phyloP scores from a whole-genome alignment of 1,284 basidiomycete genomes.

The Pterulicium gracile region DNA sequence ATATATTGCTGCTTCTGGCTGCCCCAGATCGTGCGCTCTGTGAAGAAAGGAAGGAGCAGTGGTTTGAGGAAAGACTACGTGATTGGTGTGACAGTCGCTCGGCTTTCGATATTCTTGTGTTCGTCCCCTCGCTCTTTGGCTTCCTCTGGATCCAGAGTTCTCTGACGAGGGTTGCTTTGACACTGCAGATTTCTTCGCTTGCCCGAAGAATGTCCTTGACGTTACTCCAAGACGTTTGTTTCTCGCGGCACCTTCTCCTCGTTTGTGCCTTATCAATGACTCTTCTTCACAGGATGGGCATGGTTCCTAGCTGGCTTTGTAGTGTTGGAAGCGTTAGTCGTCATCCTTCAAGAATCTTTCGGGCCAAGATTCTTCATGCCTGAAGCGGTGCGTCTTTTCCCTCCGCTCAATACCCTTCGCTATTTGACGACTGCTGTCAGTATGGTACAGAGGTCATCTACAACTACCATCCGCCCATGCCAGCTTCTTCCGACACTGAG shows the following conservation, averaged over 20 bases:
- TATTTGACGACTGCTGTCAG: conserved; percentile 27
- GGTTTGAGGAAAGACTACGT: conserved; percentile 64
- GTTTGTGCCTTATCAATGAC: conserved; percentile 4
- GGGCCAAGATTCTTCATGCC: conserved; percentile 81
- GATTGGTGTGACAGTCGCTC: conserved; percentile 65
- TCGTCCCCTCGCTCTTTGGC: no score
- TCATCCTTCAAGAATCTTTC: conserved; percentile 67
- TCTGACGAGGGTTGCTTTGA: no score
- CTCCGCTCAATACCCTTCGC: conserved; percentile 1
- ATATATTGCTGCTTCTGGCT: conserved; percentile 76
- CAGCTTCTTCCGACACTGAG: conserved; percentile 56
- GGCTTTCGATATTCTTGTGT: conserved; percentile 71
- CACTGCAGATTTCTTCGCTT: conserved; percentile 74
- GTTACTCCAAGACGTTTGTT: conserved; percentile 53
- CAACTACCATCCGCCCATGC: conserved; percentile 77
- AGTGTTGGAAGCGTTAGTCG: conserved; percentile 47
- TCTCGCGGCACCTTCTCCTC: conserved; percentile 4
- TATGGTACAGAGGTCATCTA: conserved; percentile 55
- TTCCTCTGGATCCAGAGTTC: no score
- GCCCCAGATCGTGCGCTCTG: conserved; percentile 76
- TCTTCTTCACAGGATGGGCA: conserved; percentile 47
- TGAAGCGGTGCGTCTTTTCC: conserved; percentile 32
- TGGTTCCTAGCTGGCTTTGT: conserved; percentile 55
- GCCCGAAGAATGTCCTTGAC: conserved; percentile 80
- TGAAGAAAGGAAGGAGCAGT: conserved; percentile 56